Evolutionary conservation across 2,329 filamentous ascomycete species (phyloP).

Genomic region (Fusarium miscanthi): DNA sequence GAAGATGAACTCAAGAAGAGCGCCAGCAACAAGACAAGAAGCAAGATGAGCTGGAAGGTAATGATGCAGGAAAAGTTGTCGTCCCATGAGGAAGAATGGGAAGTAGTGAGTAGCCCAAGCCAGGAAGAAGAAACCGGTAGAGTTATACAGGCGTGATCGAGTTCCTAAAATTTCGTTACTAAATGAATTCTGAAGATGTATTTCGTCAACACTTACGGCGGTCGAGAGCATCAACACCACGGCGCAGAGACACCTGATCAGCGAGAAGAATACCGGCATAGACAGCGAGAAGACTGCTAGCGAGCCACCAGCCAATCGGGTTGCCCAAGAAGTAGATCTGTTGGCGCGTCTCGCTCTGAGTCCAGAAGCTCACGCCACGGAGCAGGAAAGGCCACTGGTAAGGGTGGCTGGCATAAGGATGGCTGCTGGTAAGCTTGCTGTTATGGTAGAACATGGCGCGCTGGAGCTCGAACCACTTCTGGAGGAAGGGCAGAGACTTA

Average conservation of each 20-base stretch:
- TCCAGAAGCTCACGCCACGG: constrained; percentile 99
- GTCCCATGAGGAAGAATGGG: constrained; percentile 98
- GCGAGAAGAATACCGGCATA: constrained; percentile 92
- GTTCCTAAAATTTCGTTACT: constrained; percentile 69
- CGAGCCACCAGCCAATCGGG: constrained; percentile 96
- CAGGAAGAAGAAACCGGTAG: constrained; percentile 98
- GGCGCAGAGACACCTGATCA: constrained; percentile 91
- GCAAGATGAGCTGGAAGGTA: constrained; percentile 96
- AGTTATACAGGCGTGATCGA: constrained; percentile 95
- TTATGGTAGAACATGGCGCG: constrained; percentile 99
- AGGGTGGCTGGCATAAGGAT: constrained; percentile 93
- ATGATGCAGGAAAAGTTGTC: constrained; percentile 97
- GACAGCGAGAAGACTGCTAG: constrained; percentile 90
- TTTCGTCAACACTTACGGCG: constrained; percentile 74
- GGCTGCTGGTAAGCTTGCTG: constrained; percentile 95
- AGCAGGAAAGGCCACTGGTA: constrained; percentile 99
- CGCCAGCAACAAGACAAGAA: constrained; percentile 88
- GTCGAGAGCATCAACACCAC: constrained; percentile 93
- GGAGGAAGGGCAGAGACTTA: constrained; percentile 87
- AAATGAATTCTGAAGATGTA: background rate
- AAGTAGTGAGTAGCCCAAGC: constrained; percentile 98
- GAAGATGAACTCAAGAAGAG: constrained; percentile 95
- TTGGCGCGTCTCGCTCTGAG: constrained; percentile 90
- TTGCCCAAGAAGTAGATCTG: constrained; percentile 99
- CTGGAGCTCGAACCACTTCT: constrained; percentile 96